A percentile compares a stretch with the other conserved stretches of the same genome.
phyloP scores from a whole-genome alignment of 768 basidiomycete species.

The Suillus luteus region DNA sequence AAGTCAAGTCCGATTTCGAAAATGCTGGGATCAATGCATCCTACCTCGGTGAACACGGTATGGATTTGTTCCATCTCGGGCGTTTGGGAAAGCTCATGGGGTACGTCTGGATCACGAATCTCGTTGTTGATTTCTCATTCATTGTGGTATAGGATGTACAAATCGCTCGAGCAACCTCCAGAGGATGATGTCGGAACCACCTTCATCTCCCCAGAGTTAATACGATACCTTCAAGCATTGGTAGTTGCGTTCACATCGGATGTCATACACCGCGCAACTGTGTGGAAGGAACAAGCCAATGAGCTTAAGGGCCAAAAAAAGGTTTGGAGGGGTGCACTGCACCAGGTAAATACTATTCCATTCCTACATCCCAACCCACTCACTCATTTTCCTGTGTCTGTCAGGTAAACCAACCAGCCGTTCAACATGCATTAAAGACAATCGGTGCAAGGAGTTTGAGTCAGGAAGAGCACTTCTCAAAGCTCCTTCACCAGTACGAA shows the following conservation, averaged over 20 bases:
- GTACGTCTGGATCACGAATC: slow-evolving; percentile 35
- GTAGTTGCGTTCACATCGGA: slow-evolving; percentile 54
- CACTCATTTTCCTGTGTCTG: slow-evolving; percentile 6
- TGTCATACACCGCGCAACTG: slow-evolving; percentile 51
- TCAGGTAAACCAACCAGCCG: slow-evolving; percentile 46
- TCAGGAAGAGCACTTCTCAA: slow-evolving; percentile 45
- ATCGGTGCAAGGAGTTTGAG: slow-evolving; percentile 42
- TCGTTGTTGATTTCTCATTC: slow-evolving; percentile 23
- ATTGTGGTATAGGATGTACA: slow-evolving; percentile 25
- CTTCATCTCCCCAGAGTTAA: slow-evolving; percentile 36
- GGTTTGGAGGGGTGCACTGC: slow-evolving; percentile 49
- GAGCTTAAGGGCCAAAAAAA: slow-evolving; percentile 58
- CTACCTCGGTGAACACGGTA: slow-evolving; percentile 41
- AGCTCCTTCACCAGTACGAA: slow-evolving; percentile 28
- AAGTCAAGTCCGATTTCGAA: slow-evolving; percentile 43
- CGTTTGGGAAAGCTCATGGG: slow-evolving; percentile 41
- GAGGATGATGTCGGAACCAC: slow-evolving; percentile 25
- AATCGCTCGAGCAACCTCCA: slow-evolving; percentile 28
- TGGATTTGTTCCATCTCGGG: slow-evolving; percentile 44
- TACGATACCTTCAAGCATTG: slow-evolving; percentile 47
- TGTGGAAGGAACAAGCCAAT: slow-evolving; percentile 59
- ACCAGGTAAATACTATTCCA: background rate
- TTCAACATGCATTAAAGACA: slow-evolving; percentile 51
- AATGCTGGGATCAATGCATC: slow-evolving; percentile 47
- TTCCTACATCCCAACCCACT: background rate